Evolutionary conservation across 164 flowering plant species (phyloP).

Genomic region (Dillenia turbinata): DNA sequence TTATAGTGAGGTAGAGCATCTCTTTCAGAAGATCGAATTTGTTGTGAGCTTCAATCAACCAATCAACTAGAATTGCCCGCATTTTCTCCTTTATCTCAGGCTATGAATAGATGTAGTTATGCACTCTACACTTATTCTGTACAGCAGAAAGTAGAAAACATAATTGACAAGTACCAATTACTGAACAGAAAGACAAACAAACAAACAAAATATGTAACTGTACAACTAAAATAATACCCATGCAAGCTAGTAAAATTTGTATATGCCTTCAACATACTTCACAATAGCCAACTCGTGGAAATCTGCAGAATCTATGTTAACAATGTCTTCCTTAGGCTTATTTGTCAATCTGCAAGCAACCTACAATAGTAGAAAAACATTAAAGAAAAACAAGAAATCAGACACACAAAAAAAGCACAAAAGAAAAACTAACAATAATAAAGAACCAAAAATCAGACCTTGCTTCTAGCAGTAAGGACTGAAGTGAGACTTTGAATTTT

Average conservation of each 20-base stretch:
- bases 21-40: constrained; percentile 25
- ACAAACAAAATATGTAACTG: not conserved
- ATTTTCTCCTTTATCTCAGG: no score
- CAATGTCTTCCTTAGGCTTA: constrained; percentile 10
- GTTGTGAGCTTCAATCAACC: no score
- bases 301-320: constrained; percentile 27
- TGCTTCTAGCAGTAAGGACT: constrained; percentile 16
- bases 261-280: constrained; percentile 32
- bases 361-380: constrained; percentile 2
- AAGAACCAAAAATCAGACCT: constrained; percentile 8
- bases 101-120: constrained; percentile 22
- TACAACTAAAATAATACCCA: no score
- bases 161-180: no score
- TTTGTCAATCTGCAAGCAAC: constrained; percentile 21
- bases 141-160: no score
- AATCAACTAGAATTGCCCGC: no score
- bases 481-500: constrained; percentile 10
- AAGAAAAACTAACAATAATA: not conserved
- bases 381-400: no score
- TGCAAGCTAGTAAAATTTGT: constrained; percentile 20
- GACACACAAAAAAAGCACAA: no score
- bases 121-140: constrained; percentile 16
- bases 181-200: not conserved
- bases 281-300: constrained; percentile 22
- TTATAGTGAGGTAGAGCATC: constrained; percentile 28